Conservation (phyloP, 148 eudicot genomes). For the Simmondsia chinensis region DNA sequence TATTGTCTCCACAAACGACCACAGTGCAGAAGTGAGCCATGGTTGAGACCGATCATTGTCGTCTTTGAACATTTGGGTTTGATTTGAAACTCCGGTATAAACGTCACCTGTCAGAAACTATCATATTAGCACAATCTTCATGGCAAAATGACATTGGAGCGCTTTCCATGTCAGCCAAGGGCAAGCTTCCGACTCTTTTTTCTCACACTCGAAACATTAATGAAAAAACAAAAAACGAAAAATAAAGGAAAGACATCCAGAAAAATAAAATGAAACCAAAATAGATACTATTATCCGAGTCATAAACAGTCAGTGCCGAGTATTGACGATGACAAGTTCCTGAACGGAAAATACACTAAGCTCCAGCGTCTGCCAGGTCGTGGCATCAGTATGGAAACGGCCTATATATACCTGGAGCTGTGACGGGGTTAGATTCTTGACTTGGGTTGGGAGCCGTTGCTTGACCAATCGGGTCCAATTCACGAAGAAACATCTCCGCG, state of each 20-base stretch:
- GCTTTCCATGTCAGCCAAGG: slow-evolving; percentile 35
- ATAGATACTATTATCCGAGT: too few species aligned
- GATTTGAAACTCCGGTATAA: slow-evolving; percentile 24
- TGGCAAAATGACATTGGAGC: slow-evolving; percentile 6
- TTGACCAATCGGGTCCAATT: slow-evolving; percentile 16
- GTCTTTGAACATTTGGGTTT: slow-evolving; percentile 24
- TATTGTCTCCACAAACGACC: slow-evolving; percentile 84
- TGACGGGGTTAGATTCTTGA: slow-evolving; percentile 15
- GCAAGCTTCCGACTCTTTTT: slow-evolving; percentile 1
- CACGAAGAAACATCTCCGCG: slow-evolving; percentile 21
- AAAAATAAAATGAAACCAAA: too few species aligned
- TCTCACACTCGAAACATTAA: not conserved
- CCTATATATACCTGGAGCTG: slow-evolving; percentile 48
- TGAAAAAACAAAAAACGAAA: not conserved
- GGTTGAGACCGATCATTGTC: slow-evolving; percentile 29
- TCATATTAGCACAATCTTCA: slow-evolving; percentile 27
- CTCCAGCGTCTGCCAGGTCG: slow-evolving; percentile 7
- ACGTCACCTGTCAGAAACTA: slow-evolving; percentile 67
- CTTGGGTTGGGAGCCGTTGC: slow-evolving; percentile 10
- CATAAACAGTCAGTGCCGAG: not conserved
- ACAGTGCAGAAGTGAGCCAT: slow-evolving; percentile 58
- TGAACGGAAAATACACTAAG: not conserved
- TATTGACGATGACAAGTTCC: not conserved
- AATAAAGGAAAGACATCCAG: too few species aligned
- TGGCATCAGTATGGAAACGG: slow-evolving; percentile 8